phyloP scores from a whole-genome alignment of 768 basidiomycete genomes.

The Floccularia luteovirens region DNA sequence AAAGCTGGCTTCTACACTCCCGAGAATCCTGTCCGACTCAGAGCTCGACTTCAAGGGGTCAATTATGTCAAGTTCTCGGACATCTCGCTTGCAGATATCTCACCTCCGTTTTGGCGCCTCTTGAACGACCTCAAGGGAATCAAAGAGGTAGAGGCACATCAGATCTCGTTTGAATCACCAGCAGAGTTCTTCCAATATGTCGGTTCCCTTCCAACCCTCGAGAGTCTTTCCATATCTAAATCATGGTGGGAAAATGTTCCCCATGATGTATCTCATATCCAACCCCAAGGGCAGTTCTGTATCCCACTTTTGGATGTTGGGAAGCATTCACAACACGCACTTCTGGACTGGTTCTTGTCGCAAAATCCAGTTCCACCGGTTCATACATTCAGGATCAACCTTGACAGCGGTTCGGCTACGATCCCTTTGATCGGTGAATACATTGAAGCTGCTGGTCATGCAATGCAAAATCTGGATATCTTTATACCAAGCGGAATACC shows the following conservation, averaged over 20 bases:
- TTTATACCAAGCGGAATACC: conserved; percentile 13
- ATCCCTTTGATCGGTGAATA: conserved; percentile 11
- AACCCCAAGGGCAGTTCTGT: conserved; percentile 8
- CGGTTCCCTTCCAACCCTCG: conserved; percentile 17
- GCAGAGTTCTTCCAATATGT: conserved; percentile 17
- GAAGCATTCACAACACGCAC: conserved; percentile 8
- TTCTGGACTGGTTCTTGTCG: conserved; percentile 15
- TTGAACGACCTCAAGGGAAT: conserved; percentile 17
- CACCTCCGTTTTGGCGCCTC: conserved; percentile 17
- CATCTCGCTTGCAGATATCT: conserved; percentile 16
- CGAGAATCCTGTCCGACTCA: conserved; percentile 8
- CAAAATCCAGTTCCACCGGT: conserved; percentile 13
- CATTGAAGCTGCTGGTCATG: conserved; percentile 12
- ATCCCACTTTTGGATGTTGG: conserved; percentile 15
- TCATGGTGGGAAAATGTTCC: conserved; percentile 11
- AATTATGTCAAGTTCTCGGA: conserved; percentile 14
- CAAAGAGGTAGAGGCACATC: conserved; percentile 16
- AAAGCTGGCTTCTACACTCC: conserved; percentile 9
- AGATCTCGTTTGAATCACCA: conserved; percentile 14
- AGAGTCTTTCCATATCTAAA: conserved; percentile 18
- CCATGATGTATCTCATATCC: conserved; percentile 8
- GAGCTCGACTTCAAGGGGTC: conserved; percentile 9
- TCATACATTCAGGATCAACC: conserved; percentile 13
- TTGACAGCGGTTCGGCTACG: conserved; percentile 9
- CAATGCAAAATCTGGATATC: conserved; percentile 16